Percentiles rank a stretch among this genome's conserved stretches.
phyloP scores from a whole-genome alignment of 345 rosid species.

The Ceriops zippeliana region DNA sequence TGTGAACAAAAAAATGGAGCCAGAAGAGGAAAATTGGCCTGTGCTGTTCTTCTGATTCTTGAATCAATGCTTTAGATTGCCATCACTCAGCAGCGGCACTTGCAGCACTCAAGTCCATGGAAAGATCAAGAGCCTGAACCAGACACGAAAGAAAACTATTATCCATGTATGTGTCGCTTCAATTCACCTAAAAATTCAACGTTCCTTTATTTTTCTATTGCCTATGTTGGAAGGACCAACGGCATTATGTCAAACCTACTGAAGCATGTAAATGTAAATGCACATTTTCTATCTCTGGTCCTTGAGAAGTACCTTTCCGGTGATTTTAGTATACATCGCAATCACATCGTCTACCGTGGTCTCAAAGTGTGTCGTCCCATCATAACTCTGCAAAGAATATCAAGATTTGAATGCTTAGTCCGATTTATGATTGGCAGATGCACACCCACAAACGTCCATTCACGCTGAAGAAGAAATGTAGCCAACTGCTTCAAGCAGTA shows the following conservation, averaged over 20 bases:
- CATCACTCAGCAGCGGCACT: conserved; percentile 49
- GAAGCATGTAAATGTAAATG: neutral
- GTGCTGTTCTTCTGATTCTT: neutral
- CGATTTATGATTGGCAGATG: neutral
- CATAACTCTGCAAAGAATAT: conserved; percentile 55
- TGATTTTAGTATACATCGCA: conserved; percentile 67
- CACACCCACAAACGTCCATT: neutral
- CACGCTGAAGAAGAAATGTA: too few species aligned
- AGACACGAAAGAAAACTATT: conserved; percentile 4
- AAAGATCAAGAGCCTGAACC: conserved; percentile 60
- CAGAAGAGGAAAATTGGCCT: neutral
- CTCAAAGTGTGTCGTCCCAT: conserved; percentile 88
- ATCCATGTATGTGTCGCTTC: neutral
- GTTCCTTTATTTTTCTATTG: too few species aligned
- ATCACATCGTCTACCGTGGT: conserved; percentile 73
- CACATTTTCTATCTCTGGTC: neutral
- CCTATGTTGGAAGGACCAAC: neutral
- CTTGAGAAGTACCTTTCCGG: conserved; percentile 61
- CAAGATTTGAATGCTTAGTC: neutral
- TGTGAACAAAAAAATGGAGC: too few species aligned
- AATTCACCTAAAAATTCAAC: too few species aligned
- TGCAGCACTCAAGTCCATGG: conserved; percentile 82
- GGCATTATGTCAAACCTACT: neutral
- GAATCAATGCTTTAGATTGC: neutral
- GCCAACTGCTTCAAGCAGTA: too few species aligned